Base-by-base conservation (phyloP, 805 yeast species). In the Metschnikowia matae region DNA sequence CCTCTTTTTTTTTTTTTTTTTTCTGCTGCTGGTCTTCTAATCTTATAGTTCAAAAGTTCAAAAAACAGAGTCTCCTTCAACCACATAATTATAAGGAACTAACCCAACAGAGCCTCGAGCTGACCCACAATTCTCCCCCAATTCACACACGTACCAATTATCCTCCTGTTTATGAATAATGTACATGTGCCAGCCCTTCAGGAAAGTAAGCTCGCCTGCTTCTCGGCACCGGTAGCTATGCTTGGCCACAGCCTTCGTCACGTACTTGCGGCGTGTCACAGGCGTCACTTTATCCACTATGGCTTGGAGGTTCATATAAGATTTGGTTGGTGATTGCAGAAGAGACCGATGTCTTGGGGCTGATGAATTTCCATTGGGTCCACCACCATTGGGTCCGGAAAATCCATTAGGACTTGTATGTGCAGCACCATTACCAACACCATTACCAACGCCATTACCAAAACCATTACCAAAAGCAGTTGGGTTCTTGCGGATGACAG, bases 131-230 rank as follows among this genome's bases (percentile, higher is more conserved):
- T 71, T 72, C 4, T 54, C 59, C 3, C 69, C 70, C 52, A 74
- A 62, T 53, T 73, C 78, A 57, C 78, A 73, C 35, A 73, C 66
- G 53, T 56, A 74, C 78, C 78, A 74, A 48, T 69, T 65, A 51
- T 74, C 78, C 47, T 68, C 75, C 54, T 74, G 78, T 49, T 68
- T 70, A 58, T 71, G 71, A 31, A 74, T 62, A 26, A 74, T 64
- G 50, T 64, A 74, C 66, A 74, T 68, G 41, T 70, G 59, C 75
- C 77, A 70, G 40, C 70, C 69, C 52, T 73, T 73, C 46, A 59
- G 66, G 62, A 74, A 73, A 34, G 52, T 54, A 26, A 74, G 61
- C 54, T 74, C 78, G 15, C 77, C 77, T 6, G 62, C 66, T 44
- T 70, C 71, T 48, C 71, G 74, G 3, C 77, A 70, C 50, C 65